Evolutionary conservation across 1,139 yeast genomes (phyloP).

Genomic region (Taphrina confusa): DNA sequence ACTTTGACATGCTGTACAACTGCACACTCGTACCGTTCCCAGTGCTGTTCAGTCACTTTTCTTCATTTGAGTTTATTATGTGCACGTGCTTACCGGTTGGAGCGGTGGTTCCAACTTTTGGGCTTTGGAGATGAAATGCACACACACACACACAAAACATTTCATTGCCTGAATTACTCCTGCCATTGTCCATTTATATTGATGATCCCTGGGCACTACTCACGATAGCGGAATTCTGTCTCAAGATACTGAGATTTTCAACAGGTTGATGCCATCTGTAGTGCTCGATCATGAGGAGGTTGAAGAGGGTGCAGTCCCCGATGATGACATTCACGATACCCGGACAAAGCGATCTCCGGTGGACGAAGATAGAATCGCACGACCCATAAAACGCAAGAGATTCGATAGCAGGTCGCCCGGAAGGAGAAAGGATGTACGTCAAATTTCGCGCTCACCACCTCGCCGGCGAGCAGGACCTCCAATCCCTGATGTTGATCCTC

Average conservation of each 20-base stretch:
- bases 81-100: no score
- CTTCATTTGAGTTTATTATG: no score
- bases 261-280: constrained; percentile 2
- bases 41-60: no score
- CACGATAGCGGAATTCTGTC: no score
- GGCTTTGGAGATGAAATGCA: no score
- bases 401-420: constrained; percentile 6
- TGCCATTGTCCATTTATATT: no score
- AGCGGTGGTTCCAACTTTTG: no score
- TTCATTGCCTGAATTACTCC: no score
- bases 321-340: neutral
- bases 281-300: neutral
- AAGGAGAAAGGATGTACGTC: neutral
- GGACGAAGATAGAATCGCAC: neutral
- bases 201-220: no score
- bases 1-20: no score
- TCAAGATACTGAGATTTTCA: neutral
- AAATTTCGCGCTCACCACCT: constrained; percentile 10
- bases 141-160: no score
- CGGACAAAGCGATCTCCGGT: neutral
- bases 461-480: constrained; percentile 4
- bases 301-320: neutral
- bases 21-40: no score
- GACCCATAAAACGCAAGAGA: neutral
- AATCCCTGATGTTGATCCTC: constrained; percentile 43